Base-by-base conservation (phyloP, 495 filamentous ascomycete genomes). In the Aspergillus ostianus region DNA sequence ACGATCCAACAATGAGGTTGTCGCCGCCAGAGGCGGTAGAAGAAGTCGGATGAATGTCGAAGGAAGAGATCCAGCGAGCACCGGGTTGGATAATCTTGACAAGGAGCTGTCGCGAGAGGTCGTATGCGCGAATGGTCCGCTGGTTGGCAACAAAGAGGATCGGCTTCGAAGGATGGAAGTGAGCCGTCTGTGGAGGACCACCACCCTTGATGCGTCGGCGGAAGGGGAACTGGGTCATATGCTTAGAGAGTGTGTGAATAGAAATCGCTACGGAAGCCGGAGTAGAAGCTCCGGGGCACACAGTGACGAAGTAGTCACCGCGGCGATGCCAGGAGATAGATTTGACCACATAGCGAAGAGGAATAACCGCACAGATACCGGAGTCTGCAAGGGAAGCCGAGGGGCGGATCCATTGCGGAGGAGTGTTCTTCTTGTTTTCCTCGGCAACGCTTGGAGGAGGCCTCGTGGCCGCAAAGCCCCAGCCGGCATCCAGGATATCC, bases 71-170 rank as follows among this genome's bases (percentile, higher is more conserved):
- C 93, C 93, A 97, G 63, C 91, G 86, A 0, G 92, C 91, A 64
- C 94, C 94, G 8, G 94, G 94, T 67, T 93, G 90, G 51, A 98
- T 80, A 61, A 90, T 90, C 78, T 96, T 94, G 73, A 96, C 80
- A 21, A 97, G 85, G 58, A 93, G 85, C 70, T 97, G 92, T 67
- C 85, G 87, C 47, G 90, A 86, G 29, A 98, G 83, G 70, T 98
- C 93, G 76, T 98, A 98, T 64, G 86, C 89, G 50, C 94, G 89
- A 65, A 98, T 89, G 32, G 88, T 87, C 53, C 91, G 89, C 71
- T 95, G 92, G 26, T 95, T 98, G 19, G 94, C 94, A 45, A 98
- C 91, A 64, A 98, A 97, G 73, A 98, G 90, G 53, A 95, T 85
- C 5, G 95, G 92, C 55, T 92, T 87, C 51, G 87, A 89, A 6